Conservation (phyloP, 2,329 filamentous ascomycete species). For the Alternaria hordeiaustralica region DNA sequence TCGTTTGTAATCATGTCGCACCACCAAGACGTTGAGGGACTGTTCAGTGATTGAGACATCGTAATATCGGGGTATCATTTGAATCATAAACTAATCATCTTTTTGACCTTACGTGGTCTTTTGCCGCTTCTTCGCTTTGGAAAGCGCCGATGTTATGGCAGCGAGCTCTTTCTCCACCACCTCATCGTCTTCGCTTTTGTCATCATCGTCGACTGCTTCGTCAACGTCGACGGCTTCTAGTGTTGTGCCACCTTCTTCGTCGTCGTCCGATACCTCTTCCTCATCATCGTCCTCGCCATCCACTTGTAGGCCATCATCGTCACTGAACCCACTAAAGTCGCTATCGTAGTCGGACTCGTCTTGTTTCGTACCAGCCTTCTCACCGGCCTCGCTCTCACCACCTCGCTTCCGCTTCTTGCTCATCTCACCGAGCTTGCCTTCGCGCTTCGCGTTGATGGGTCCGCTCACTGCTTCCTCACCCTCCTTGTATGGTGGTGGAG, state of each 20-base stretch:
- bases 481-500: conserved; percentile 68
- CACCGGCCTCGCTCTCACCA: conserved; percentile 41
- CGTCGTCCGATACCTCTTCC: conserved; percentile 27
- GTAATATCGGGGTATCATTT: conserved; percentile 37
- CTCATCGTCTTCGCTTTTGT: conserved; percentile 37
- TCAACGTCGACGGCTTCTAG: conserved; percentile 21
- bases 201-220: conserved; percentile 35
- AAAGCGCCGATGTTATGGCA: conserved; percentile 43
- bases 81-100: conserved; percentile 19
- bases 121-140: conserved; percentile 44
- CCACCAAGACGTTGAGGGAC: background rate
- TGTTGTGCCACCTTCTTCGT: conserved; percentile 21
- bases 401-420: conserved; percentile 72
- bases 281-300: conserved; percentile 30
- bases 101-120: conserved; percentile 19
- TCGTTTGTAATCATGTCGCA: background rate
- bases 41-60: background rate
- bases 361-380: conserved; percentile 16
- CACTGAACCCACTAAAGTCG: conserved; percentile 45
- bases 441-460: conserved; percentile 64
- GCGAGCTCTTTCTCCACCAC: conserved; percentile 42
- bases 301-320: conserved; percentile 26
- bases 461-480: conserved; percentile 36
- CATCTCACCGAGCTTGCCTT: conserved; percentile 86
- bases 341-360: conserved; percentile 26